These are phyloP conservation scores for Diutina mesorugosa DNA, from an alignment of 1,139 yeast species.

Conservation along the genomic window DNA sequence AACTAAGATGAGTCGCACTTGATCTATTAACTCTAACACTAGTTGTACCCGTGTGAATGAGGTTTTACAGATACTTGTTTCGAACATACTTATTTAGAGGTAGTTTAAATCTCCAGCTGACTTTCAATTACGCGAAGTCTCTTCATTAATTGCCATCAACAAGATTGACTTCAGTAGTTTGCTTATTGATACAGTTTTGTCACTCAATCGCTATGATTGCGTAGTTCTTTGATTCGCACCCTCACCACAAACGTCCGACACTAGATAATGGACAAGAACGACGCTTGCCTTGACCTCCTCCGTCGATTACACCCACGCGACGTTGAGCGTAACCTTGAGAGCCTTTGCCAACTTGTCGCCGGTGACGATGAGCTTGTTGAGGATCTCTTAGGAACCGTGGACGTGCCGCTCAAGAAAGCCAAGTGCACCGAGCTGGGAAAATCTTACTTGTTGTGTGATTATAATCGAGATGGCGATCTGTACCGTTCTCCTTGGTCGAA, in stretches of 20 bases:
- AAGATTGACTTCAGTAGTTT: too few species aligned
- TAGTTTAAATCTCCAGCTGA: too few species aligned
- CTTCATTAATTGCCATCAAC: too few species aligned
- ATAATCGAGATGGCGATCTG: slow-evolving; percentile 89
- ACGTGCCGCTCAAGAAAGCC: slow-evolving; percentile 59
- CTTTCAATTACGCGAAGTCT: too few species aligned
- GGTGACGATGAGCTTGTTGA: slow-evolving; percentile 51
- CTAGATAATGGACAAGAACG: slow-evolving; percentile 13
- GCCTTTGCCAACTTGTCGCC: slow-evolving; percentile 67
- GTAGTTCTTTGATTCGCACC: neutral
- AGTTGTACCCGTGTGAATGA: too few species aligned
- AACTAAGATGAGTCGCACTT: too few species aligned
- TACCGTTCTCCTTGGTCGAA: slow-evolving; percentile 90
- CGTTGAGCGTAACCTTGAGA: slow-evolving; percentile 47
- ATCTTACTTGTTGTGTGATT: slow-evolving; percentile 77
- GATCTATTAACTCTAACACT: too few species aligned
- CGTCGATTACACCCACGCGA: slow-evolving; percentile 77
- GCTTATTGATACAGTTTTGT: too few species aligned
- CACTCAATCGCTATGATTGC: neutral
- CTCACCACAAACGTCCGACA: neutral
- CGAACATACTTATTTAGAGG: too few species aligned
- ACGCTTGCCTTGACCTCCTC: slow-evolving; percentile 78
- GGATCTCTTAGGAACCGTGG: slow-evolving; percentile 78
- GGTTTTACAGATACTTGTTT: too few species aligned
- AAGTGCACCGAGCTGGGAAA: slow-evolving; percentile 51